Base-by-base conservation (phyloP, 2,329 filamentous ascomycete species). In the Penicillium sp. region DNA sequence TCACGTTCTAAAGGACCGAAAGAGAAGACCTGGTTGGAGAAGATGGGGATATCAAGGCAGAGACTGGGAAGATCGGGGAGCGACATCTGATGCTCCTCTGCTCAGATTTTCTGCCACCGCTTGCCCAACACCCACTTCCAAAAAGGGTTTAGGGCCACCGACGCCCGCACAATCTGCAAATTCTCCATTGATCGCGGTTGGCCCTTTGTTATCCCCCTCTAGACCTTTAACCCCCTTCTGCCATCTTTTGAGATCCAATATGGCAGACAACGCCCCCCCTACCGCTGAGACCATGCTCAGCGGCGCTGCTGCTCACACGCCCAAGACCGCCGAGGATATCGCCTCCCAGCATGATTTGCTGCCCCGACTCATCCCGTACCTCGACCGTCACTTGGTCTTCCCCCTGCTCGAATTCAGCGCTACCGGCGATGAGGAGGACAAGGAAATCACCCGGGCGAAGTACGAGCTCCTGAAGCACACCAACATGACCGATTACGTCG, bases 401-500 rank as follows among this genome's bases (percentile, higher is more conserved):
- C 94, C 94, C 66, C 86, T 99, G 64, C 88, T 99, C 75, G 93
- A 97, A 81, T 97, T 96, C 78, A 84, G 89, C 71, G 88, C 88
- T 71, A 87, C 89, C 73, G 87, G 91, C 76, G 89, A 96, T 66
- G 88, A 92, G 75, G 89, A 92, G 71, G 85, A 86, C 67, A 84
- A 83, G 70, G 88, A 93, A 75, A 88, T 96, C 69, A 88, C 89
- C 63, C 86, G 89, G 74, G 87, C 92, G 69, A 96, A 96, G 79
- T 96, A 93, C 77, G 89, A 93, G 79, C 87, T 99, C 58, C 86
- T 99, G 68, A 93, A 96, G 81, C 88, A 92, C 77, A 97, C 94
- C 72, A 97, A 97, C 83, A 99, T 99, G 94, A 94, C 89, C 71
- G 94, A 99, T 79, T 99, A 96, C 76, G 91, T 97, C 54, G 93